Evolutionary conservation across 2,329 filamentous ascomycete species (phyloP).

Genomic region (Neophaeococcomyces aloes): DNA sequence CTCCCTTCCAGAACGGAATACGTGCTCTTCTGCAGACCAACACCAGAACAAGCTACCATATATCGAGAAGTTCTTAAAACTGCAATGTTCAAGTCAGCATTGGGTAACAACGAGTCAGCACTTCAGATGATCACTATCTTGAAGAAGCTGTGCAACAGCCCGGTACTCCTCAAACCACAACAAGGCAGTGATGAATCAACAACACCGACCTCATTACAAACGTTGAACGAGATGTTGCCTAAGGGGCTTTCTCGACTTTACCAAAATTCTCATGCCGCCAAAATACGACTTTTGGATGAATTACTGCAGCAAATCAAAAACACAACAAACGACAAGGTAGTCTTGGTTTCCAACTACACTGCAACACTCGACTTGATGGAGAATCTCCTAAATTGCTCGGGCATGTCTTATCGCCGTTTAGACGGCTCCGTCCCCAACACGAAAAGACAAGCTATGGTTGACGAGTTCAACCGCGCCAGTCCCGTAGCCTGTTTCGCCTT

Average conservation of each 20-base stretch:
- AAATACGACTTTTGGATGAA: constrained; percentile 56
- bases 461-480: constrained; percentile 55
- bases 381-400: constrained; percentile 49
- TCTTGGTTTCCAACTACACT: constrained; percentile 68
- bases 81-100: constrained; percentile 50
- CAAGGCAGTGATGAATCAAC: constrained; percentile 37
- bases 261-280: constrained; percentile 50
- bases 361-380: constrained; percentile 59
- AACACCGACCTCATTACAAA: constrained; percentile 36
- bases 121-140: constrained; percentile 61
- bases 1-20: constrained; percentile 59
- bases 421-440: constrained; percentile 55
- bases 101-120: constrained; percentile 50
- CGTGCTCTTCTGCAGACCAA: constrained; percentile 56
- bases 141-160: constrained; percentile 66
- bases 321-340: constrained; percentile 57
- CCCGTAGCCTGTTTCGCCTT: constrained; percentile 54
- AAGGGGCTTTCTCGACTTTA: constrained; percentile 43
- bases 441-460: constrained; percentile 58
- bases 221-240: constrained; percentile 45
- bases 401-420: constrained; percentile 54
- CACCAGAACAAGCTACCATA: constrained; percentile 48
- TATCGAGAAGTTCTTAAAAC: constrained; percentile 56
- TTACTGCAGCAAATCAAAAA: constrained; percentile 51
- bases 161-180: constrained; percentile 48